These are phyloP conservation scores for Aquilaria agallochum DNA, from an alignment of 441 rosid species.

Conservation along the genomic window DNA sequence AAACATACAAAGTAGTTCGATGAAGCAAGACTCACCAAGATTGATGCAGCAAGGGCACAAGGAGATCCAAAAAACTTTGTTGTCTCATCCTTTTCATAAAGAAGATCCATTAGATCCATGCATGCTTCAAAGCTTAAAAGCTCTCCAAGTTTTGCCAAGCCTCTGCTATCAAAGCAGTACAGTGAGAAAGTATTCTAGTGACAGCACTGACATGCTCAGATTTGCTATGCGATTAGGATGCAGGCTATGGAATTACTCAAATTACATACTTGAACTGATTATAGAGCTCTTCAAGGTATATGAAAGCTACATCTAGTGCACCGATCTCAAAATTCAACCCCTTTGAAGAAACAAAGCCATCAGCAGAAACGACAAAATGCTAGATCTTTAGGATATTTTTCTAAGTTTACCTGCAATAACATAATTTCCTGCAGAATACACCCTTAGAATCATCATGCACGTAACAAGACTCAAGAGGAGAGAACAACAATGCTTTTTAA, in stretches of 20 bases:
- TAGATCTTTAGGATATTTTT: conserved; percentile 6
- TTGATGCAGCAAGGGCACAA: conserved; percentile 62
- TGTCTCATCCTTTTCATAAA: conserved; percentile 71
- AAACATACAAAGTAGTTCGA: background rate
- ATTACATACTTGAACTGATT: conserved; percentile 43
- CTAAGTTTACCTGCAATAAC: conserved; percentile 56
- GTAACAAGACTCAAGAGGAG: background rate
- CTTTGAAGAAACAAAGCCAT: conserved; percentile 27
- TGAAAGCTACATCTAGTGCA: conserved; percentile 44
- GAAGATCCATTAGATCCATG: conserved; percentile 89
- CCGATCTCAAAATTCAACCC: conserved; percentile 72
- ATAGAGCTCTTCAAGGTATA: conserved; percentile 56
- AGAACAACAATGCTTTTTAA: background rate
- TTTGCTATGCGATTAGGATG: background rate
- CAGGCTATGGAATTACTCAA: conserved; percentile 12
- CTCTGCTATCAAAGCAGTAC: conserved; percentile 31
- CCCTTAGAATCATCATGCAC: conserved; percentile 12
- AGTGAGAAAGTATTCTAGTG: conserved; percentile 1
- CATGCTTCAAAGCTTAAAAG: conserved; percentile 65
- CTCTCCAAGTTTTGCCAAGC: conserved; percentile 67
- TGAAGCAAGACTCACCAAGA: conserved; percentile 42
- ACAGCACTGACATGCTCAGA: conserved; percentile 1
- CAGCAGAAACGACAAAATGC: conserved; percentile 2
- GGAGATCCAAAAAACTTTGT: conserved; percentile 47
- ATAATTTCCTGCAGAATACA: conserved; percentile 50